Evolutionary conservation across 176 grass and related monocot species (phyloP).

Genomic region (Phyllostachys edulis): DNA sequence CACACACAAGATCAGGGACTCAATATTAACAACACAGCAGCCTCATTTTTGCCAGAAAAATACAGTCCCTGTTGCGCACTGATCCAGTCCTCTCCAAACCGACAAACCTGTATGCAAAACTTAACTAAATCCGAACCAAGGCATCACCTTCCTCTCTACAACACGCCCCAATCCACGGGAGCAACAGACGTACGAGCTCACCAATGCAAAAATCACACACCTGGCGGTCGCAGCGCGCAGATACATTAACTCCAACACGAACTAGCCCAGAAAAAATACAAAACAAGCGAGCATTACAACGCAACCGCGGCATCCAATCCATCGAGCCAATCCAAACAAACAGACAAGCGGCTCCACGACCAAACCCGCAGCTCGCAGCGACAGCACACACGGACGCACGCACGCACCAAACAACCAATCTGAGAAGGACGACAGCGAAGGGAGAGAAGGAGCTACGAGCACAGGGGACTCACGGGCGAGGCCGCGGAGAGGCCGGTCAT

Average conservation of each 20-base stretch:
- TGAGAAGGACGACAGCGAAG: not conserved
- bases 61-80: not conserved
- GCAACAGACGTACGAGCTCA: conserved; percentile 1
- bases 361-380: conserved; percentile 23
- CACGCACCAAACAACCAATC: not conserved
- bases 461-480: conserved; percentile 41
- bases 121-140: conserved; percentile 1
- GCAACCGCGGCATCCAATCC: conserved; percentile 24
- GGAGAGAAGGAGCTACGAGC: not conserved
- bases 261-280: not conserved
- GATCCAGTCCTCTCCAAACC: not conserved
- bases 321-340: conserved; percentile 25
- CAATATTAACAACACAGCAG: not conserved
- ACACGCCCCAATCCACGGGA: conserved; percentile 12
- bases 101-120: not conserved
- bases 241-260: not conserved
- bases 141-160: not conserved
- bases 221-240: not conserved
- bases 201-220: conserved; percentile 19
- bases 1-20: not conserved
- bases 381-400: not conserved
- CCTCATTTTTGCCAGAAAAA: not conserved
- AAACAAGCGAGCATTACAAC: conserved; percentile 15
- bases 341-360: not conserved
- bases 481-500: conserved; percentile 56